Conservation (phyloP, 208 protist species). For the Trypanosoma theileri region DNA sequence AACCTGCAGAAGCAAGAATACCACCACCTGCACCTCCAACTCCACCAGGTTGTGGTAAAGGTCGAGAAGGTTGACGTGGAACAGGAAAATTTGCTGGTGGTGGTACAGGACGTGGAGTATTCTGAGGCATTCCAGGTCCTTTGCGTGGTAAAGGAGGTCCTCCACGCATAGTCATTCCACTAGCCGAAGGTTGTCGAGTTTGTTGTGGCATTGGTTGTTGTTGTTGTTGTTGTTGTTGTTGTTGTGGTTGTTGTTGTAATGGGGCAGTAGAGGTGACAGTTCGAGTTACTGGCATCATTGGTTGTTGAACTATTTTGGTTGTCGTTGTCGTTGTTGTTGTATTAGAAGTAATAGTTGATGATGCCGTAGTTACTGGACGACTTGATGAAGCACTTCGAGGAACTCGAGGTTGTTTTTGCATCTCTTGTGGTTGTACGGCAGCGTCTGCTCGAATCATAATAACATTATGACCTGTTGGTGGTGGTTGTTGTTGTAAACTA, state of each 20-base stretch:
- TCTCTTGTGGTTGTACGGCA: slow-evolving; percentile 60
- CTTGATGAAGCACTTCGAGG: slow-evolving; percentile 48
- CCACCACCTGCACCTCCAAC: neutral
- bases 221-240: slow-evolving; percentile 24
- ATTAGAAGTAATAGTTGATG: neutral
- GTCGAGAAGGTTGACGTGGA: slow-evolving; percentile 16
- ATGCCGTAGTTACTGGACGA: slow-evolving; percentile 23
- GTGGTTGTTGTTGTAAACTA: slow-evolving; percentile 8
- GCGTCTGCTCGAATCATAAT: slow-evolving; percentile 71
- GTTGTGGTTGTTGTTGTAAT: slow-evolving; percentile 3
- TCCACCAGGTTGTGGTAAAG: slow-evolving; percentile 23
- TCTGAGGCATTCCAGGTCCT: slow-evolving; percentile 45
- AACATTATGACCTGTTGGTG: slow-evolving; percentile 21
- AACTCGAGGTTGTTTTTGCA: slow-evolving; percentile 50
- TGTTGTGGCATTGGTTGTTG: slow-evolving; percentile 3
- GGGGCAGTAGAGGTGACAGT: neutral
- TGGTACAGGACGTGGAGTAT: neutral
- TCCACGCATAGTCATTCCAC: slow-evolving; percentile 49
- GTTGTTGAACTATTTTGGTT: neutral
- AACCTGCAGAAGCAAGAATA: neutral
- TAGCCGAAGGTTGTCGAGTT: slow-evolving; percentile 46
- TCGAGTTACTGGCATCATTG: slow-evolving; percentile 5
- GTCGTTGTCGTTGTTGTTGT: neutral
- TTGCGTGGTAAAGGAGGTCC: slow-evolving; percentile 68
- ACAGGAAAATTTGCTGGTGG: slow-evolving; percentile 11